phyloP scores from a whole-genome alignment of 2,329 filamentous ascomycete species.

The Helminthosporium solani region DNA sequence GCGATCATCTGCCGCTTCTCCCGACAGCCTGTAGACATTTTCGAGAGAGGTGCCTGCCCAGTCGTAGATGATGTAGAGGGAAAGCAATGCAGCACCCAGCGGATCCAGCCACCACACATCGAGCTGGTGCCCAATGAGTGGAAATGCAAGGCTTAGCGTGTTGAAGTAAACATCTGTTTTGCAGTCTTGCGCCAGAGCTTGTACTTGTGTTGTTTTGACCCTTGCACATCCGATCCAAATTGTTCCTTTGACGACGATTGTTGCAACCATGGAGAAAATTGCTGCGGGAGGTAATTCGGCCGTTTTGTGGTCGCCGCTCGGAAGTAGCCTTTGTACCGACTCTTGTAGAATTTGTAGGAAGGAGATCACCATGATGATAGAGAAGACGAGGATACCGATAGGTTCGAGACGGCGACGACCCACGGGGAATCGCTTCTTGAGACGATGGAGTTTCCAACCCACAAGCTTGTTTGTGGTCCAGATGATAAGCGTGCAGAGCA shows the following conservation, averaged over 20 bases:
- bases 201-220: conserved; percentile 65
- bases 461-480: conserved; percentile 62
- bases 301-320: conserved; percentile 50
- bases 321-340: conserved; percentile 59
- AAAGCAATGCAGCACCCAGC: conserved; percentile 62
- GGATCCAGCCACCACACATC: conserved; percentile 68
- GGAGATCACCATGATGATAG: conserved; percentile 62
- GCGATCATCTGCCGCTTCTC: conserved; percentile 55
- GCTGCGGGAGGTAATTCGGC: conserved; percentile 55
- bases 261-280: conserved; percentile 59
- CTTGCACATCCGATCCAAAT: conserved; percentile 61
- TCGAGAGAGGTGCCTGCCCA: conserved; percentile 64
- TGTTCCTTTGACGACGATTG: conserved; percentile 59
- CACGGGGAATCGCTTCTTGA: conserved; percentile 60
- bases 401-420: conserved; percentile 56
- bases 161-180: conserved; percentile 67
- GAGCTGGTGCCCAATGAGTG: conserved; percentile 59
- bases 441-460: conserved; percentile 54
- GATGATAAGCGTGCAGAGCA: conserved; percentile 62
- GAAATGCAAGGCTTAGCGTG: conserved; percentile 62
- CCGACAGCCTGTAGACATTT: conserved; percentile 60
- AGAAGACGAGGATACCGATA: conserved; percentile 63
- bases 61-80: conserved; percentile 68
- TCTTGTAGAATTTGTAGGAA: conserved; percentile 63
- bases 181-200: conserved; percentile 64